Base-by-base conservation (phyloP, 495 filamentous ascomycete species). In the Tuber indicum region DNA sequence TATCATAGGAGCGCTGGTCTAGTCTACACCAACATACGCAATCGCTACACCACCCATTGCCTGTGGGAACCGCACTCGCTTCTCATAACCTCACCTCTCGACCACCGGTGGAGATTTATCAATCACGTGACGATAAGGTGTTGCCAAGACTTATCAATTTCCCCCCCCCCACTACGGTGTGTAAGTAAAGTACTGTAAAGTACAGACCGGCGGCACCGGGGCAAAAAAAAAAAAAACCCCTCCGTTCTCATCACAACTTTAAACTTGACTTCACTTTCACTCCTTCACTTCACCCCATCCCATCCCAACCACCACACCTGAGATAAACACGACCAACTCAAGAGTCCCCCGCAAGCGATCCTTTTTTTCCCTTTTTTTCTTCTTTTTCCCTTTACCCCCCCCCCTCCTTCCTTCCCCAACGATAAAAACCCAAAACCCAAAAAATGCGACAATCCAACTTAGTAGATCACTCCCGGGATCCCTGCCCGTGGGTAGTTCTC, bases 401-500 rank as follows among this genome's bases (percentile, higher is more conserved):
- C 36, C 32, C 0, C 17, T 36, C 32, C 70, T 66, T 32, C 49
- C 1, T 14, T 44, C 19, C 32, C 10, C 52, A 52, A 23, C 41
- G 12, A 44, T 41, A 45, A n/a, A 47, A 41, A 2, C 39, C 3
- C 19, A 19, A 52, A 17, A 1, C 45, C 45, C 2, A n/a, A 71
- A 43, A 71, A 8, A 74, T 58, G 44, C 36, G 73, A 66, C 58
- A 66, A 32, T 66, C 58, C 9, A n/a, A 9, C 14, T 10, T 77
- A 77, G 90, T 97, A 91, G 87, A 99, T 87, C 88, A 98, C 86
- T 86, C 90, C 81, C 89, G 96, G 89, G 86, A 97, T 85, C 95
- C 95, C 74, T 98, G 96, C 84, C 96, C 96, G 58, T 98, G 93
- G 93, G 95, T 98, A 81, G 91, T 94, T 76, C 88, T 98, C 77